phyloP scores from a whole-genome alignment of 345 rosid species.

The Moricandia arvensis region DNA sequence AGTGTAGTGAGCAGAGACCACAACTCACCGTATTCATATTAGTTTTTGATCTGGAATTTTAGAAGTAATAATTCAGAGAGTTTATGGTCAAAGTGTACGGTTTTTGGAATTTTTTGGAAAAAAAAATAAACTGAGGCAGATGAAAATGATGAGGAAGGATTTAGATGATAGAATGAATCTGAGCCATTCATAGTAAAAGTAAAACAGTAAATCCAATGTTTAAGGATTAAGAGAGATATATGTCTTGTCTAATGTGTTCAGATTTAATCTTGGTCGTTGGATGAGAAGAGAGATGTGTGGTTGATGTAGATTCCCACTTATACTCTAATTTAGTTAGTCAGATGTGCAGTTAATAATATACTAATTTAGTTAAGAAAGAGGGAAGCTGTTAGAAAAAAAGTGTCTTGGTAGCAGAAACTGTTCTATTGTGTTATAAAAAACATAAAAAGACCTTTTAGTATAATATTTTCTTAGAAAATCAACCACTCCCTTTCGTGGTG shows the following conservation, averaged over 20 bases:
- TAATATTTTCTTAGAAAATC: too few species aligned
- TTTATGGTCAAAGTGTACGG: neutral
- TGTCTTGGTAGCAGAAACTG: too few species aligned
- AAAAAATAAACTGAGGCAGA: neutral
- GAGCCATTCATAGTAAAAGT: neutral
- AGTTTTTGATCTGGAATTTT: too few species aligned
- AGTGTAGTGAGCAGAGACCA: too few species aligned
- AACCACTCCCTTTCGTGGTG: conserved; percentile 30
- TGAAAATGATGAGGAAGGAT: neutral
- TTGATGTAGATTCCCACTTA: neutral
- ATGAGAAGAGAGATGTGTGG: neutral
- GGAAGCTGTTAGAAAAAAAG: too few species aligned
- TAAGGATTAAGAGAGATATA: neutral
- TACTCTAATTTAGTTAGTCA: neutral
- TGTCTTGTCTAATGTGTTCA: neutral
- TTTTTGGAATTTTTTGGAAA: neutral
- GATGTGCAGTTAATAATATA: neutral
- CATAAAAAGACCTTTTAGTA: too few species aligned
- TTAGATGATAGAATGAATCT: neutral
- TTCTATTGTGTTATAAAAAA: too few species aligned
- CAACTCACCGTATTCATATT: too few species aligned
- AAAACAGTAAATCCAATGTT: neutral
- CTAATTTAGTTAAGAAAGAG: too few species aligned
- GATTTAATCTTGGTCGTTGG: neutral
- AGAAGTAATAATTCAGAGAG: too few species aligned